A percentile compares a stretch with the other conserved stretches of the same genome.
Evolutionary conservation across 768 basidiomycete genomes (phyloP).

Genomic region (Phylloporus sp.): DNA sequence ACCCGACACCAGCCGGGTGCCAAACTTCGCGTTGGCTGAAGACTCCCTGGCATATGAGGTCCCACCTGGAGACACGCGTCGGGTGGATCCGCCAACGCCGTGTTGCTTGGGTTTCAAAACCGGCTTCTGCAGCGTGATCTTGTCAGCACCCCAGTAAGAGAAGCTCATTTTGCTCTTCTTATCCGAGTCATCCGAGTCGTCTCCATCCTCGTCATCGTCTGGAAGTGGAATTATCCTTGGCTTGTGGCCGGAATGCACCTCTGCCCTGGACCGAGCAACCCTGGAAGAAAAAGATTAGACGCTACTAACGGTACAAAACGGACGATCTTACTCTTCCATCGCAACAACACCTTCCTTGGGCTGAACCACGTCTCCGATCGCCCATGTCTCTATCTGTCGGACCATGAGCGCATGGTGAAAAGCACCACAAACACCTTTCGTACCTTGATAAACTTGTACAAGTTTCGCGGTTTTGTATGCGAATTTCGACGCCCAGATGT

Average conservation of each 20-base stretch:
- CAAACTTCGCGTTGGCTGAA: slow-evolving; percentile 91
- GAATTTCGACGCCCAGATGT: slow-evolving; percentile 71
- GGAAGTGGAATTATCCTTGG: slow-evolving; percentile 67
- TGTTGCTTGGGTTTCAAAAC: slow-evolving; percentile 45
- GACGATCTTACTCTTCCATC: slow-evolving; percentile 80
- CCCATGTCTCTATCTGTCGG: slow-evolving; percentile 82
- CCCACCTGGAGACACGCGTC: slow-evolving; percentile 39
- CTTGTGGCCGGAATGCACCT: slow-evolving; percentile 52
- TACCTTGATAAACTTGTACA: slow-evolving; percentile 92
- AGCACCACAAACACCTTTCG: slow-evolving; percentile 15
- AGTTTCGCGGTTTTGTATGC: slow-evolving; percentile 79
- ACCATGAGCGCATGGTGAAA: slow-evolving; percentile 1
- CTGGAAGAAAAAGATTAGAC: slow-evolving; percentile 34
- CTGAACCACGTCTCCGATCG: slow-evolving; percentile 69
- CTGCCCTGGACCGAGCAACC: slow-evolving; percentile 64
- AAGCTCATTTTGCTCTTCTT: slow-evolving; percentile 92
- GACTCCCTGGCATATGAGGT: slow-evolving; percentile 71
- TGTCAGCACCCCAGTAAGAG: slow-evolving; percentile 91
- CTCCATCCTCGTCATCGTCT: slow-evolving; percentile 54
- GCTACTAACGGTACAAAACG: neutral
- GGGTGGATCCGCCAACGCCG: slow-evolving; percentile 31
- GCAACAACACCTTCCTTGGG: slow-evolving; percentile 77
- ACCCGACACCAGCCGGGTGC: slow-evolving; percentile 68
- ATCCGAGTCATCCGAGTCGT: slow-evolving; percentile 79
- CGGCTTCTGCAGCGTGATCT: slow-evolving; percentile 81